A percentile compares a stretch with the other conserved stretches of the same genome.
These are phyloP conservation scores for Penicillium ucsense DNA, from an alignment of 495 filamentous ascomycete genomes.

Conservation along the genomic window DNA sequence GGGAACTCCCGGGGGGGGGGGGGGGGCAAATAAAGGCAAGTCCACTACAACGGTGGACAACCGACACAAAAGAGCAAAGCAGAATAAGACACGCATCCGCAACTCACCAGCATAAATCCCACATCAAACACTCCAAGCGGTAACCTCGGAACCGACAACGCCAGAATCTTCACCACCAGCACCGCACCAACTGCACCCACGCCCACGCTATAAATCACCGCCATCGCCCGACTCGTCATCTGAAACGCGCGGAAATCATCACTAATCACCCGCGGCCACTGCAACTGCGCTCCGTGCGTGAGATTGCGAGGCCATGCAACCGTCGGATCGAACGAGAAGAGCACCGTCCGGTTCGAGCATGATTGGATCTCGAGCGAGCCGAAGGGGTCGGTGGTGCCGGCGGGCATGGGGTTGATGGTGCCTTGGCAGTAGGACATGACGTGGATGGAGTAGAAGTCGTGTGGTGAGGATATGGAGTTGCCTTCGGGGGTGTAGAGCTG, in stretches of 20 bases:
- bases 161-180: slow-evolving; percentile 31
- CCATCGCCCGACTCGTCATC: slow-evolving; percentile 42
- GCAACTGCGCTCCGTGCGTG: slow-evolving; percentile 44
- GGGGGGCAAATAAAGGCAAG: not conserved
- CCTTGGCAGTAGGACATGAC: slow-evolving; percentile 63
- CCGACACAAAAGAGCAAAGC: too few relatives aligned
- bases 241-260: slow-evolving; percentile 44
- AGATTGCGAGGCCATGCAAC: slow-evolving; percentile 43
- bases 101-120: slow-evolving; percentile 24
- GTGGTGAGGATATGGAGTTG: slow-evolving; percentile 44
- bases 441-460: slow-evolving; percentile 69
- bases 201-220: slow-evolving; percentile 57
- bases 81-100: not conserved
- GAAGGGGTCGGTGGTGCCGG: slow-evolving; percentile 20
- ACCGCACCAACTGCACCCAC: slow-evolving; percentile 47
- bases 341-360: slow-evolving; percentile 51
- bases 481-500: slow-evolving; percentile 32
- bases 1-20: too few relatives aligned
- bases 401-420: slow-evolving; percentile 29
- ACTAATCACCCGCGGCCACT: slow-evolving; percentile 55
- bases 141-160: slow-evolving; percentile 2
- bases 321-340: slow-evolving; percentile 51
- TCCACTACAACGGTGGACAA: too few relatives aligned
- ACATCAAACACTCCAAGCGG: slow-evolving; percentile 19
- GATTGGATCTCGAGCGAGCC: slow-evolving; percentile 43